phyloP scores from a whole-genome alignment of 306 rosid genomes.

The Sechiopsis laciniata region DNA sequence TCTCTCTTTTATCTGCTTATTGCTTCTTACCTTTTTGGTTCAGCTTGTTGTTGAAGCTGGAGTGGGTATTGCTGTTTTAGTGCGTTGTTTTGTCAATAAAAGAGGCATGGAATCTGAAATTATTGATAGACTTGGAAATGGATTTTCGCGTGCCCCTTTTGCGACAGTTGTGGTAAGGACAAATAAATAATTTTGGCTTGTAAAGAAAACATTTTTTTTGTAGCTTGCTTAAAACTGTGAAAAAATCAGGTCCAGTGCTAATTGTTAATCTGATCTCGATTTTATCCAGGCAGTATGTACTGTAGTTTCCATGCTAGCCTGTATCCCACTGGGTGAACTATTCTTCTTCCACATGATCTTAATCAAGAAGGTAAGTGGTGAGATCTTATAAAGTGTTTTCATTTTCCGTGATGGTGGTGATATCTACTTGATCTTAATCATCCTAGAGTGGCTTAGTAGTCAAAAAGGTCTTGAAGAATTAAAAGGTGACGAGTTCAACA shows the following conservation, averaged over 20 bases:
- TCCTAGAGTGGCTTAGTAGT: no score
- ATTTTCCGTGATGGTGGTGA: conserved; percentile 4
- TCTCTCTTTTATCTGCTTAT: conserved; percentile 3
- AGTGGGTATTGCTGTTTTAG: conserved; percentile 83
- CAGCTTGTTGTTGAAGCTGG: conserved; percentile 93
- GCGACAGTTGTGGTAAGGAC: conserved; percentile 71
- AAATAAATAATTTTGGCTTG: conserved; percentile 13
- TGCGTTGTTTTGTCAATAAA: conserved; percentile 84
- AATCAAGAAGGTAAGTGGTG: conserved; percentile 77
- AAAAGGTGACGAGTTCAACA: no score
- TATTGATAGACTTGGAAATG: conserved; percentile 88
- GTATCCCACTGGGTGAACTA: conserved; percentile 85
- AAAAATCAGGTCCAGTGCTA: conserved; percentile 25
- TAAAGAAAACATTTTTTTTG: not conserved
- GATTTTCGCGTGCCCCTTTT: conserved; percentile 89
- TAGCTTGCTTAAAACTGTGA: not conserved
- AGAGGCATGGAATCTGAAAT: conserved; percentile 86
- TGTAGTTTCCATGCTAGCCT: conserved; percentile 84
- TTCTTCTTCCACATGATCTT: conserved; percentile 97
- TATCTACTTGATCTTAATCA: not conserved
- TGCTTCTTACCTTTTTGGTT: conserved; percentile 21
- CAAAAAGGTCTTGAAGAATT: no score
- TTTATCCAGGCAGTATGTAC: conserved; percentile 73
- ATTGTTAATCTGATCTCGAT: conserved; percentile 28
- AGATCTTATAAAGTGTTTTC: conserved; percentile 24